Conservation (phyloP, 805 yeast species). For the Candida insectorum region DNA sequence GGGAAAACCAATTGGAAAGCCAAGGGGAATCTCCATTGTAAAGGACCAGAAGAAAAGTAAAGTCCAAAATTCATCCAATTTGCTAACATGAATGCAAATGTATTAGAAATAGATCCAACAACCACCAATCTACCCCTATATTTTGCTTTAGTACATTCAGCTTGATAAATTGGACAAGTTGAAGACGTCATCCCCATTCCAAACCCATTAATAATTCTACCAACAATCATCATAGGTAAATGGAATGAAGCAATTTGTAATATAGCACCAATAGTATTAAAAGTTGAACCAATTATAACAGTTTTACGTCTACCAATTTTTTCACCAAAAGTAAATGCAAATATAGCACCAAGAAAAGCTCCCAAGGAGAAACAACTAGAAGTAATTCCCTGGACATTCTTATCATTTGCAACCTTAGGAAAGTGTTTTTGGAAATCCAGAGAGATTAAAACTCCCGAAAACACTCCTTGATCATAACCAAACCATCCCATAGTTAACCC, state of each 20-base stretch:
- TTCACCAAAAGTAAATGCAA: conserved; percentile 34
- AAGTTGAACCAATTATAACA: conserved; percentile 25
- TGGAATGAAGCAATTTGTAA: conserved; percentile 32
- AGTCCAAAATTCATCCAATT: conserved; percentile 36
- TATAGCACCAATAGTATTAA: conserved; percentile 31
- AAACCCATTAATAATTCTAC: conserved; percentile 39
- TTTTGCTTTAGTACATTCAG: conserved; percentile 39
- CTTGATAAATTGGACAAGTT: conserved; percentile 35
- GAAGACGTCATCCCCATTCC: conserved; percentile 41
- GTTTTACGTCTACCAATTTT: conserved; percentile 36
- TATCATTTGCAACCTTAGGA: conserved; percentile 8
- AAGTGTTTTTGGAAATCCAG: conserved; percentile 12
- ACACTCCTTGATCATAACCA: conserved; percentile 15
- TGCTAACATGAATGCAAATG: conserved; percentile 37
- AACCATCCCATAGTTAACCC: conserved; percentile 12
- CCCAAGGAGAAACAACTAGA: conserved; percentile 33
- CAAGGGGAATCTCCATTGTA: conserved; percentile 43
- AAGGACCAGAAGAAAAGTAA: conserved; percentile 30
- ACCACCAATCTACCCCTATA: conserved; percentile 45
- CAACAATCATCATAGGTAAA: conserved; percentile 34
- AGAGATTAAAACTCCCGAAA: conserved; percentile 12
- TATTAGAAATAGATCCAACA: conserved; percentile 38
- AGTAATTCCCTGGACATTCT: conserved; percentile 12
- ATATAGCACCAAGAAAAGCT: conserved; percentile 36
- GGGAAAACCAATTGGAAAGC: conserved; percentile 39